Conservation (phyloP, 208 protist genomes). For the Leishmania braziliensis region DNA sequence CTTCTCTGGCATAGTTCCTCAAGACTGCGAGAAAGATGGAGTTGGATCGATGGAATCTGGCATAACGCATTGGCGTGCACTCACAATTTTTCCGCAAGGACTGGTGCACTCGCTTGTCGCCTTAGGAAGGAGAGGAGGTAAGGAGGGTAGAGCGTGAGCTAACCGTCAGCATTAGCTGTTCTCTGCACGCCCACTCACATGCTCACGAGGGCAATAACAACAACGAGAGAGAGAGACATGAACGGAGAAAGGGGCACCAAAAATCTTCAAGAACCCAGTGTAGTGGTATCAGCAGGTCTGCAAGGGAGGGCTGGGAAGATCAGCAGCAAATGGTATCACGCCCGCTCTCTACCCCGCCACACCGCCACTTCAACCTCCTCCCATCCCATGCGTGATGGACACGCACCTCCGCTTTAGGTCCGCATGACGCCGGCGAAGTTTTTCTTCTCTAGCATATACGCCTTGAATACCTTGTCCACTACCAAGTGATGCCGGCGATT, state of each 20-base stretch:
- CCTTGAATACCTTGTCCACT: slow-evolving; percentile 44
- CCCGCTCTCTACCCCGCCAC: background rate
- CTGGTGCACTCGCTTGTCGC: background rate
- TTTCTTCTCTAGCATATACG: slow-evolving; percentile 29
- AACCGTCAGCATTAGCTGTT: background rate
- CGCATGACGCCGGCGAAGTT: slow-evolving; percentile 25
- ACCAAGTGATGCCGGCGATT: slow-evolving; percentile 48
- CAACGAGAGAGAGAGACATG: background rate
- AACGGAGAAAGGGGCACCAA: background rate
- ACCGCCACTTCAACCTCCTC: background rate
- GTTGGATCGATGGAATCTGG: too few species aligned
- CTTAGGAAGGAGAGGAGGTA: background rate
- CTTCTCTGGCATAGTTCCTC: too few species aligned
- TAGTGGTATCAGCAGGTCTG: background rate
- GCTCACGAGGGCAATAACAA: background rate
- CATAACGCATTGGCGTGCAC: too few species aligned
- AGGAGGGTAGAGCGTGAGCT: background rate
- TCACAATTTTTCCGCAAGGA: background rate
- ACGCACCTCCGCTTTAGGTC: background rate
- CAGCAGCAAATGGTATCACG: background rate
- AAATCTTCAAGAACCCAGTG: background rate
- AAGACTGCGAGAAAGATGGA: too few species aligned
- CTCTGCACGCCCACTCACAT: background rate
- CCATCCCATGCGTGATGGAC: background rate
- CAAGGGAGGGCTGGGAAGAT: background rate